Conservation (phyloP, 352 stramenopile genomes). For the Pythium pyrilobum region DNA sequence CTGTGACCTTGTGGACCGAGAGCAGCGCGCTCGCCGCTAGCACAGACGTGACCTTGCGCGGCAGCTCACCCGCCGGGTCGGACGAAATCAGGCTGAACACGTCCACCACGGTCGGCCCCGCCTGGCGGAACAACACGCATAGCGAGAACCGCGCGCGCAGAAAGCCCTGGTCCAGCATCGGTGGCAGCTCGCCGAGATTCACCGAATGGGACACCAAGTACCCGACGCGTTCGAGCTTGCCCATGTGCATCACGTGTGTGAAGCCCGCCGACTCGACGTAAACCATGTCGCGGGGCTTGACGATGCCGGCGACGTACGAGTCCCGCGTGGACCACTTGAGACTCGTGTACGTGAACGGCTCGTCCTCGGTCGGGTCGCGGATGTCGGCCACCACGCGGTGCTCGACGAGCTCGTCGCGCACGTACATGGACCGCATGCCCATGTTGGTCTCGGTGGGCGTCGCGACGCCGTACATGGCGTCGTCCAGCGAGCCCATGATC, state of each 20-base stretch:
- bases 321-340: slow-evolving; percentile 14
- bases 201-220: slow-evolving; percentile 34
- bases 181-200: slow-evolving; percentile 19
- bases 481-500: slow-evolving; percentile 46
- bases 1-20: slow-evolving; percentile 11
- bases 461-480: slow-evolving; percentile 53
- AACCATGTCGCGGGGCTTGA: slow-evolving; percentile 36
- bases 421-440: slow-evolving; percentile 25
- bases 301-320: slow-evolving; percentile 7
- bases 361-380: slow-evolving; percentile 21
- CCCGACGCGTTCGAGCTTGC: slow-evolving; percentile 22
- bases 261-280: slow-evolving; percentile 40
- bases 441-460: slow-evolving; percentile 21
- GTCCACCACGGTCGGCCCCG: slow-evolving; percentile 25
- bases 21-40: slow-evolving; percentile 13
- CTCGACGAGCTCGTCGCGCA: slow-evolving; percentile 17
- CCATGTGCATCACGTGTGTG: not conserved
- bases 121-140: slow-evolving; percentile 36
- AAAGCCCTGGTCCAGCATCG: slow-evolving; percentile 27
- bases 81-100: slow-evolving; percentile 43
- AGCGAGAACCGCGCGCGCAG: slow-evolving; percentile 40
- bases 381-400: slow-evolving; percentile 33
- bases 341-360: slow-evolving; percentile 10
- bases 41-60: slow-evolving; percentile 14
- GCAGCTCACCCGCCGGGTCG: slow-evolving; percentile 25